Conservation (phyloP, 2,329 filamentous ascomycete genomes). For the Penicillium sp. region DNA sequence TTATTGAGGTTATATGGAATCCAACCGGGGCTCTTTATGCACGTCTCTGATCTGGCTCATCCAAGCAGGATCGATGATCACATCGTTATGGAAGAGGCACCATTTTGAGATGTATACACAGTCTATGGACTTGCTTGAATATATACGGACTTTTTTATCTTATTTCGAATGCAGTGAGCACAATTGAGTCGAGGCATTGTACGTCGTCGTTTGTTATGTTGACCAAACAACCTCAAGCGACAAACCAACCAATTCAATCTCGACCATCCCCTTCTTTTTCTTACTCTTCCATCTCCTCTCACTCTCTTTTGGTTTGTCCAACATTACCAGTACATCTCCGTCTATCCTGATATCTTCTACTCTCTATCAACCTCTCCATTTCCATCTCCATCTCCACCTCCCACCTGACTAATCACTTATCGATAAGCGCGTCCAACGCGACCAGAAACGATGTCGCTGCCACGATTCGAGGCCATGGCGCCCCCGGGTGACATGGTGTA, state of each 20-base stretch:
- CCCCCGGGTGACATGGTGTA: conserved; percentile 37
- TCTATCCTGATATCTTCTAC: not conserved
- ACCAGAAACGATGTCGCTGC: conserved; percentile 6
- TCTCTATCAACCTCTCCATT: not conserved
- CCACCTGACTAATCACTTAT: conserved; percentile 17
- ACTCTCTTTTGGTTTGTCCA: not conserved
- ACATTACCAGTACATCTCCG: too few species aligned
- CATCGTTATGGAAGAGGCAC: conserved; percentile 5
- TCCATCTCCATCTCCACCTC: not conserved
- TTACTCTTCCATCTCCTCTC: not conserved
- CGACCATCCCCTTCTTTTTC: too few species aligned
- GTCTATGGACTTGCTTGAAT: too few species aligned
- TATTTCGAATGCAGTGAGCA: too few species aligned
- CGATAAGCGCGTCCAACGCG: conserved; percentile 20
- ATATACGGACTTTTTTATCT: too few species aligned
- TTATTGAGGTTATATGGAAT: conserved; percentile 2
- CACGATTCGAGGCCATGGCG: conserved; percentile 16
- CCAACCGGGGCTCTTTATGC: conserved; percentile 7
- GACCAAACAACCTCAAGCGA: too few species aligned
- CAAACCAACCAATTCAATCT: too few species aligned
- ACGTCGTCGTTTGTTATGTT: too few species aligned
- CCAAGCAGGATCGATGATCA: conserved; percentile 14
- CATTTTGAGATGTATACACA: too few species aligned
- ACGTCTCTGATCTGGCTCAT: conserved; percentile 18
- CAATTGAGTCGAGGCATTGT: too few species aligned